phyloP scores from a whole-genome alignment of 164 flowering plant species.

The Piper betle region DNA sequence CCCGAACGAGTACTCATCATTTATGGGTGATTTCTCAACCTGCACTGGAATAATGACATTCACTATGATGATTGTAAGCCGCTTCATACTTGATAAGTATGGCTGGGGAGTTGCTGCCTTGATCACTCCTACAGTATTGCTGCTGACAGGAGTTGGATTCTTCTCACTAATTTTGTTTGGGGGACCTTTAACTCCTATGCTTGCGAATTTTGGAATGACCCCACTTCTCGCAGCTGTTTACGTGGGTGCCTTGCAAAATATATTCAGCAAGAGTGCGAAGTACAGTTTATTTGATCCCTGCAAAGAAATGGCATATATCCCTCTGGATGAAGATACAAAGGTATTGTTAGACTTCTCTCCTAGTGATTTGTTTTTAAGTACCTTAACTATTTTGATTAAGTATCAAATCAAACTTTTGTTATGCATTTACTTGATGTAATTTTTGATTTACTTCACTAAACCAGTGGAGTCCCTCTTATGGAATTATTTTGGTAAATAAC shows the following conservation, averaged over 20 bases:
- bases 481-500: neutral
- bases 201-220: constrained; percentile 66
- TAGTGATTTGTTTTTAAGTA: neutral
- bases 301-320: constrained; percentile 99
- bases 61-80: constrained; percentile 90
- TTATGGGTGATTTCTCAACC: constrained; percentile 99
- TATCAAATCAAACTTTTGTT: no score
- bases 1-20: constrained; percentile 93
- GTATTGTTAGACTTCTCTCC: constrained; percentile 17
- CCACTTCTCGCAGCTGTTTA: constrained; percentile 98
- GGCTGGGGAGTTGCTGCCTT: constrained; percentile 99
- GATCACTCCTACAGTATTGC: constrained; percentile 90
- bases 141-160: constrained; percentile 91
- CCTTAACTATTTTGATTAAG: no score
- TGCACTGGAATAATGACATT: constrained; percentile 93
- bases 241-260: constrained; percentile 94
- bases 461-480: no score
- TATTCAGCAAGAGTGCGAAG: constrained; percentile 96
- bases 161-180: constrained; percentile 87
- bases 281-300: constrained; percentile 98
- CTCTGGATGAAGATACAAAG: constrained; percentile 98
- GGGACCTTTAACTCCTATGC: constrained; percentile 55
- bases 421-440: no score
- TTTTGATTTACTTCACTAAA: no score
- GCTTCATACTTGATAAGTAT: constrained; percentile 62